Evolutionary conservation across 2,329 filamentous ascomycete genomes (phyloP), one percentile per base, ranked within the genome.

Genomic region (Sporothrix schenckii): DNA sequence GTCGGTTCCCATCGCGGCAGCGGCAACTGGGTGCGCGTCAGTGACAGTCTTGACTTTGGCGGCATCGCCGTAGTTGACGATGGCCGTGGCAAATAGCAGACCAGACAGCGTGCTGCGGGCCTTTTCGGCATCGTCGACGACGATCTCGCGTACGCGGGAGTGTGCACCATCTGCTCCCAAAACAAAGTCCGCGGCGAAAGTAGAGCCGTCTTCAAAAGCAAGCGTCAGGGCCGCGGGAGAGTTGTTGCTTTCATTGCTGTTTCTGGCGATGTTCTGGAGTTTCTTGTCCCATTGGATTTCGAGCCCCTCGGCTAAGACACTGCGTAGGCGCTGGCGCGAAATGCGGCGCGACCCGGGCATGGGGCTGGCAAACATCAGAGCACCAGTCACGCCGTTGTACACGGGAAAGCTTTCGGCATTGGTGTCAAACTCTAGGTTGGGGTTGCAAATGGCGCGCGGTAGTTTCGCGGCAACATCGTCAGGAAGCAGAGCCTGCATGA

Each of bases 381-480:
- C 75, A 56, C 80, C 80, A 1, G 79, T 81, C 16, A 77, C 69
- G 34, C 79, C 78, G 70, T 78, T 78, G 71, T 78, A 79, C 14
- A 75, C 75, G 1, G 78, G 76, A 2, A 81, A 69, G 56, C 71
- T 75, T 73, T 80, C 78, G 10, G 74, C 74, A 24, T 74, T 71
- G 27, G 75, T 75, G 71, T 77, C 74, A 67, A 78, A 81, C 0
- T 75, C 71, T 5, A 81, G 70, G 66, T 77, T 47, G 1, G 78
- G 79, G 71, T 81, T 81, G 73, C 77, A 80, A 21, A 79, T 71
- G 21, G 78, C 77, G 47, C 74, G 66, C 10, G 76, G 72, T 6
- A 82, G 70, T 21, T 75, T 74, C 6, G 73, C 73, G 27, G 77
- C 71, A 11, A 81, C 73, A 4, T 76, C 73, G 5, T 76, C 70